Percentiles rank a stretch among this genome's conserved stretches.
Evolutionary conservation across 106 monocot genomes (phyloP).

Genomic region (Apostasia ramifera): DNA sequence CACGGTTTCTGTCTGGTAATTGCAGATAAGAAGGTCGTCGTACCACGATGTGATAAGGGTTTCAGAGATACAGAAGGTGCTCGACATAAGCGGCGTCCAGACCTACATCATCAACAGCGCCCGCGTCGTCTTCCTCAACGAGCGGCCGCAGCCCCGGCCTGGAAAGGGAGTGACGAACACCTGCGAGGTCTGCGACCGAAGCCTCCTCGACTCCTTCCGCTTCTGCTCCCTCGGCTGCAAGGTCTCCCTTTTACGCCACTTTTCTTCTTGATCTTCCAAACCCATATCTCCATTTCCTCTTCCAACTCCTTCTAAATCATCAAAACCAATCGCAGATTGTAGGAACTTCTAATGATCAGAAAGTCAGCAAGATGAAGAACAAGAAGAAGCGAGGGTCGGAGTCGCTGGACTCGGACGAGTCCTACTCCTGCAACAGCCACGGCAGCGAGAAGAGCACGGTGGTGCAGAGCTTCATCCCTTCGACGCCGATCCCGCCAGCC

Average conservation of each 20-base stretch:
- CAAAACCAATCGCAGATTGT: slow-evolving; percentile 18
- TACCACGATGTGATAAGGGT: slow-evolving; percentile 98
- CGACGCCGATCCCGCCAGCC: slow-evolving; percentile 33
- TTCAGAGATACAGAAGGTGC: slow-evolving; percentile 74
- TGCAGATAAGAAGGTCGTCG: slow-evolving; percentile 85
- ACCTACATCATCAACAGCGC: slow-evolving; percentile 97
- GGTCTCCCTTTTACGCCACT: slow-evolving; percentile 6
- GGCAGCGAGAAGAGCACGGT: slow-evolving; percentile 31
- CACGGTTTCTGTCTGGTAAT: neutral
- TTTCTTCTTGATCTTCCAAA: neutral
- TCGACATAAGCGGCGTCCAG: slow-evolving; percentile 82
- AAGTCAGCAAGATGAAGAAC: slow-evolving; percentile 6
- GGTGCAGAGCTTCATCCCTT: slow-evolving; percentile 43
- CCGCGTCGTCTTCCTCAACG: slow-evolving; percentile 80
- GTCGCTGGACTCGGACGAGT: slow-evolving; percentile 32
- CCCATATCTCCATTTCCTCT: no score
- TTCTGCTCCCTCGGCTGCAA: slow-evolving; percentile 73
- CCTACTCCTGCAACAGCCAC: slow-evolving; percentile 30
- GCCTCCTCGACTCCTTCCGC: slow-evolving; percentile 59
- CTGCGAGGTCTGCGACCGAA: slow-evolving; percentile 48
- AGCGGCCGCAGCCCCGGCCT: slow-evolving; percentile 52
- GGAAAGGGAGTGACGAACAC: slow-evolving; percentile 47
- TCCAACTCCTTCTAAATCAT: no score
- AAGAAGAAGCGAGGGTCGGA: neutral
- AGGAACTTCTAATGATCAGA: slow-evolving; percentile 28